phyloP scores from a whole-genome alignment of 176 grass and related monocot genomes.

The Areca catechu region DNA sequence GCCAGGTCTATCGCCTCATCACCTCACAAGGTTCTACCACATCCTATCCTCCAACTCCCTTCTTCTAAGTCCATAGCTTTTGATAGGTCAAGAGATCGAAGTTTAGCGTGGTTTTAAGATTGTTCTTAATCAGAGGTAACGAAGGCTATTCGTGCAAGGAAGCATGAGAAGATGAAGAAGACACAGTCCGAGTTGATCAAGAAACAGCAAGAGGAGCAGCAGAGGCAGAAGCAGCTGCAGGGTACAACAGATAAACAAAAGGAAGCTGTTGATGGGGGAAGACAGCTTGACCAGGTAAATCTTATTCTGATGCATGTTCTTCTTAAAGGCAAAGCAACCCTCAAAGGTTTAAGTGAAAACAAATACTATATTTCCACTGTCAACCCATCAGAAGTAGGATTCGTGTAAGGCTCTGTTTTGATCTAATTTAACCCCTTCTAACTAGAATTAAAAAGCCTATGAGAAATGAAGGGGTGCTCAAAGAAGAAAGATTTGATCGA shows the following conservation, averaged over 20 bases:
- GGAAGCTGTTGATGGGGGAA: neutral
- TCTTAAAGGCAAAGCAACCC: neutral
- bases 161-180: constrained; percentile 81
- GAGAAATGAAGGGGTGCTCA: too few species aligned
- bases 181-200: constrained; percentile 20
- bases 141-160: constrained; percentile 69
- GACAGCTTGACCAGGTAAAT: constrained; percentile 3
- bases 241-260: neutral
- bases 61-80: too few species aligned
- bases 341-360: neutral
- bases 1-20: constrained; percentile 90
- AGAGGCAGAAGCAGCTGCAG: constrained; percentile 8
- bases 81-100: too few species aligned
- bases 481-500: too few species aligned
- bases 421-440: too few species aligned
- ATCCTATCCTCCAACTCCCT: neutral
- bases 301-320: neutral
- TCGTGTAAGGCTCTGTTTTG: too few species aligned
- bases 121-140: constrained; percentile 57
- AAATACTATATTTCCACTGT: neutral
- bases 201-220: constrained; percentile 46
- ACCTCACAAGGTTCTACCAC: constrained; percentile 61
- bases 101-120: neutral
- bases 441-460: too few species aligned
- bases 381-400: too few species aligned